Percentiles rank a stretch among this genome's conserved stretches.
Conservation (phyloP, 805 yeast genomes). For the Ogataea nitratoaversa region DNA sequence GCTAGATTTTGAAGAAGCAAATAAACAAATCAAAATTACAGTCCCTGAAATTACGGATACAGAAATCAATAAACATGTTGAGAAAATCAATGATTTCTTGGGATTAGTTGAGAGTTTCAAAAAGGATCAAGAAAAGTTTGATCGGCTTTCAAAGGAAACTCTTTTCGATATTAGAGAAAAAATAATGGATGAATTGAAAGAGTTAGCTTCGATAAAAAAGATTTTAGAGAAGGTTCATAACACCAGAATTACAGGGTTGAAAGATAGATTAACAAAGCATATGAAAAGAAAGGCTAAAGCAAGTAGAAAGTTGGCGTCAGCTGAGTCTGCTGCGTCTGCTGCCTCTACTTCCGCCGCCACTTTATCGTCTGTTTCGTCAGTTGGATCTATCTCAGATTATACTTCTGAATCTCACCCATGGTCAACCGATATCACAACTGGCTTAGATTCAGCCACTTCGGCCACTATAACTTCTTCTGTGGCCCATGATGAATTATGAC, state of each 20-base stretch:
- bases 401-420: neutral
- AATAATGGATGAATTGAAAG: slow-evolving; percentile 14
- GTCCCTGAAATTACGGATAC: slow-evolving; percentile 23
- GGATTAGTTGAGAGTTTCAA: slow-evolving; percentile 27
- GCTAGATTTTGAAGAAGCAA: slow-evolving; percentile 50
- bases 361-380: neutral
- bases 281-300: slow-evolving; percentile 18
- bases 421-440: too few relatives aligned
- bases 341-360: slow-evolving; percentile 1
- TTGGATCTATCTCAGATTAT: neutral
- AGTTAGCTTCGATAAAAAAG: slow-evolving; percentile 12
- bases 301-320: slow-evolving; percentile 6
- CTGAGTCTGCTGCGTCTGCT: neutral
- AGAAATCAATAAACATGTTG: slow-evolving; percentile 25
- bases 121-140: slow-evolving; percentile 18
- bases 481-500: slow-evolving; percentile 17
- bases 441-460: neutral
- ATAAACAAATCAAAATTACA: slow-evolving; percentile 37
- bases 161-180: slow-evolving; percentile 24
- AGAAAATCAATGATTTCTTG: slow-evolving; percentile 24
- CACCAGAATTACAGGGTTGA: slow-evolving; percentile 24
- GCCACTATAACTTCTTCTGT: neutral
- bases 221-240: slow-evolving; percentile 25
- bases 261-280: slow-evolving; percentile 16
- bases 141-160: slow-evolving; percentile 16